Conservation (phyloP, 208 protist species). For the Acanthamoeba culbertsoni region DNA sequence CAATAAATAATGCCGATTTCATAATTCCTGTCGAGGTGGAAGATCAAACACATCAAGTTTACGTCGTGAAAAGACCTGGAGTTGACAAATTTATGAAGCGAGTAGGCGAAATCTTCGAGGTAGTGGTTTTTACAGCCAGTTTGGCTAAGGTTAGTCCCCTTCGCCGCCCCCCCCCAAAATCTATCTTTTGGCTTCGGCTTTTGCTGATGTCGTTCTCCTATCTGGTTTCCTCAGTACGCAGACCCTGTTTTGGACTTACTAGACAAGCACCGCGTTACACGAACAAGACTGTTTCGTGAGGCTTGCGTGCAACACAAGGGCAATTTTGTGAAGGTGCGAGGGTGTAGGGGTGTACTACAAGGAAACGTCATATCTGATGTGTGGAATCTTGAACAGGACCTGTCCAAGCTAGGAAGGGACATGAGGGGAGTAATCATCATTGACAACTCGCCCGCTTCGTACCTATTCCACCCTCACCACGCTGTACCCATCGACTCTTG, state of each 20-base stretch:
- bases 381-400: conserved; percentile 64
- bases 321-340: conserved; percentile 77
- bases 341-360: no score
- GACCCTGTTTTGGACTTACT: conserved; percentile 73
- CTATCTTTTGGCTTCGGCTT: no score
- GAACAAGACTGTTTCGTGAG: conserved; percentile 70
- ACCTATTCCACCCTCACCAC: conserved; percentile 77
- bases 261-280: conserved; percentile 60
- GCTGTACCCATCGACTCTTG: conserved; percentile 73
- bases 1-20: conserved; percentile 67
- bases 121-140: conserved; percentile 77
- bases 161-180: background rate
- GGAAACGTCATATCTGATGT: background rate
- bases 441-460: conserved; percentile 80
- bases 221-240: conserved; percentile 61
- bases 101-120: conserved; percentile 69
- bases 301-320: conserved; percentile 61
- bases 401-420: conserved; percentile 72
- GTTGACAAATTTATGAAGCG: conserved; percentile 74
- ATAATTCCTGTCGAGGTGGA: conserved; percentile 79
- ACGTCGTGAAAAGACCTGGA: conserved; percentile 76
- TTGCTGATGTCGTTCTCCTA: background rate
- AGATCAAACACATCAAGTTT: conserved; percentile 64
- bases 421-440: conserved; percentile 75
- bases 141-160: conserved; percentile 68